phyloP scores from a whole-genome alignment of 2,329 filamentous ascomycete genomes.

The Fusarium concolor region DNA sequence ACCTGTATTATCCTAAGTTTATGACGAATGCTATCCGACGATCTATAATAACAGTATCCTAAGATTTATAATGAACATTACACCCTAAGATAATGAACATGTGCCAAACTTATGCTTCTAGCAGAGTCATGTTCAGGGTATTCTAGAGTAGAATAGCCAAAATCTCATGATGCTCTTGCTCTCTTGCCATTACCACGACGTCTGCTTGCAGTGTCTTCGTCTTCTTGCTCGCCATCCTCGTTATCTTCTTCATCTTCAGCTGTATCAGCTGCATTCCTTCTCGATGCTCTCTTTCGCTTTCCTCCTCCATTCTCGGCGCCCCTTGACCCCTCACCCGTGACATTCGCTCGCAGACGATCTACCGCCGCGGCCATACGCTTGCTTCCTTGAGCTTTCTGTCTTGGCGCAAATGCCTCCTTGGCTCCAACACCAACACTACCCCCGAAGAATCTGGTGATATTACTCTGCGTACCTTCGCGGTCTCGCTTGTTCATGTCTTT shows the following conservation, averaged over 20 bases:
- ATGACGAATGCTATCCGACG: too few species aligned
- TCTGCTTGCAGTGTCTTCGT: slow-evolving; percentile 7
- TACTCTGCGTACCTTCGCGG: slow-evolving; percentile 91
- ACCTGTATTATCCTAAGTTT: slow-evolving; percentile 17
- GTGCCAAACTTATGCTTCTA: neutral
- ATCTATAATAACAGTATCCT: too few species aligned
- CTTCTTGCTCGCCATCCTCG: slow-evolving; percentile 30
- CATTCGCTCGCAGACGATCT: slow-evolving; percentile 66
- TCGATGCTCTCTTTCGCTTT: slow-evolving; percentile 43
- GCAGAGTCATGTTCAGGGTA: neutral
- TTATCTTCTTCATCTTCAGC: slow-evolving; percentile 31
- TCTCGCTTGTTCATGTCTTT: slow-evolving; percentile 92
- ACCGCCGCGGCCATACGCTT: slow-evolving; percentile 82
- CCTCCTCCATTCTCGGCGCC: slow-evolving; percentile 18
- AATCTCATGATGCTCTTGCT: slow-evolving; percentile 30
- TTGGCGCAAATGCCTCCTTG: slow-evolving; percentile 75
- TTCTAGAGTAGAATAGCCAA: neutral
- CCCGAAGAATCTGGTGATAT: slow-evolving; percentile 93
- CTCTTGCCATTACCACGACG: slow-evolving; percentile 35
- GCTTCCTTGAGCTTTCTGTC: slow-evolving; percentile 73
- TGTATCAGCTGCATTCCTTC: slow-evolving; percentile 28
- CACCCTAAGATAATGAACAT: neutral
- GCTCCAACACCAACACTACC: slow-evolving; percentile 77
- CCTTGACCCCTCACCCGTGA: slow-evolving; percentile 30
- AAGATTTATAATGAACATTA: too few species aligned